Conservation (phyloP, 2,329 filamentous ascomycete species). For the Dothistroma pini region DNA sequence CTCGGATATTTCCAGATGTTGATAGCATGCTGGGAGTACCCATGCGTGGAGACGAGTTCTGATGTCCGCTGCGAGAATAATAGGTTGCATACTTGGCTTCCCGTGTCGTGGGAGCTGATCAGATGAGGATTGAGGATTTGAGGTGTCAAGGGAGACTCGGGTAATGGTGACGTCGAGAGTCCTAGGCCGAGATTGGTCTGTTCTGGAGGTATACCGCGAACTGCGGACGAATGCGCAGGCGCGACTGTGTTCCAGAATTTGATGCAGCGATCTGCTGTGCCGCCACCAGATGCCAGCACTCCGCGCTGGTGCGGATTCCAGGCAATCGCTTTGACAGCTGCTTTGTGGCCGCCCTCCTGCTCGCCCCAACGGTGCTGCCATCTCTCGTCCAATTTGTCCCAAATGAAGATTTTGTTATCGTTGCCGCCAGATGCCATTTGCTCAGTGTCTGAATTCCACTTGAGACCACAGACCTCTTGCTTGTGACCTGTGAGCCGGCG, state of each 20-base stretch:
- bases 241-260: conserved; percentile 89
- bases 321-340: conserved; percentile 94
- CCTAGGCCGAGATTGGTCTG: conserved; percentile 27
- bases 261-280: conserved; percentile 91
- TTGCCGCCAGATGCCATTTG: conserved; percentile 95
- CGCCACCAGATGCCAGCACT: conserved; percentile 89
- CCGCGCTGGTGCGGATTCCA: conserved; percentile 97
- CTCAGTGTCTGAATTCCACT: conserved; percentile 95
- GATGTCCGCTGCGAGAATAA: conserved; percentile 98
- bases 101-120: conserved; percentile 84
- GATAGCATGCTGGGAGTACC: conserved; percentile 97
- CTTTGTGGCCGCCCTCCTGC: conserved; percentile 91
- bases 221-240: conserved; percentile 38
- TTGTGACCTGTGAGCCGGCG: conserved; percentile 89
- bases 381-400: conserved; percentile 92
- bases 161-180: conserved; percentile 25
- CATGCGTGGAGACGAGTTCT: conserved; percentile 94
- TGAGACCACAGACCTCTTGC: conserved; percentile 93
- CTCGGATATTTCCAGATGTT: conserved; percentile 99
- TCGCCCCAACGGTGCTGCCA: conserved; percentile 92
- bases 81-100: conserved; percentile 97
- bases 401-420: conserved; percentile 98
- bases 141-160: conserved; percentile 32
- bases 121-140: conserved; percentile 46
- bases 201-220: conserved; percentile 25